Conservation (phyloP, 108 stramenopile species). For the Nitzschia sp. region DNA sequence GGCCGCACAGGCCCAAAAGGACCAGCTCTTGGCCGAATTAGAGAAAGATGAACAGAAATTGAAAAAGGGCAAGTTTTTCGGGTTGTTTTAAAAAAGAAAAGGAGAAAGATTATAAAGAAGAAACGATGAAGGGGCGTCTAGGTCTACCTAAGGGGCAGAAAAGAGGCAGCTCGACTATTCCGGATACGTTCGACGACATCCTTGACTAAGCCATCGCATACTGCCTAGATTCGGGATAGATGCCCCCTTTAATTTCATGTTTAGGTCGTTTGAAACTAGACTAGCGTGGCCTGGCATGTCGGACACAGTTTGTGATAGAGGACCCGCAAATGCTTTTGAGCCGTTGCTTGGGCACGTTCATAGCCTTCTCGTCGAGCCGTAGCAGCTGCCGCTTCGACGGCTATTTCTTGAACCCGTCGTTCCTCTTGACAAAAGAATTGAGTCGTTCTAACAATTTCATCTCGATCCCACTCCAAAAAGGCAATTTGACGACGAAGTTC, state of each 20-base stretch:
- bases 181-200: too few species aligned
- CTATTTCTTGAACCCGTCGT: constrained; percentile 1
- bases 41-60: constrained; percentile 80
- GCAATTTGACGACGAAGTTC: constrained; percentile 24
- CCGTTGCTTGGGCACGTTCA: constrained; percentile 13
- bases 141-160: neutral
- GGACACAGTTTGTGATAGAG: neutral
- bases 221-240: too few species aligned
- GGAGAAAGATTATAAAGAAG: neutral
- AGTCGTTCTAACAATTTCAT: constrained; percentile 27
- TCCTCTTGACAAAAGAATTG: constrained; percentile 12
- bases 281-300: too few species aligned
- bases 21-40: constrained; percentile 68
- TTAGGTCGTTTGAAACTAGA: too few species aligned
- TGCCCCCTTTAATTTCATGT: too few species aligned
- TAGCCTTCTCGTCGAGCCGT: constrained; percentile 18
- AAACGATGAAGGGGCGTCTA: too few species aligned
- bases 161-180: too few species aligned
- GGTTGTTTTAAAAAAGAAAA: constrained; percentile 61
- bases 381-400: constrained; percentile 28
- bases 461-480: constrained; percentile 35
- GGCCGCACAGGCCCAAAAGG: constrained; percentile 84
- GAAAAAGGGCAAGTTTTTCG: constrained; percentile 88
- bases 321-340: neutral
- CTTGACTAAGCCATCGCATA: too few species aligned